Evolutionary conservation across 306 rosid species (phyloP).

Genomic region (cucumber (Cucumis sativus)): DNA sequence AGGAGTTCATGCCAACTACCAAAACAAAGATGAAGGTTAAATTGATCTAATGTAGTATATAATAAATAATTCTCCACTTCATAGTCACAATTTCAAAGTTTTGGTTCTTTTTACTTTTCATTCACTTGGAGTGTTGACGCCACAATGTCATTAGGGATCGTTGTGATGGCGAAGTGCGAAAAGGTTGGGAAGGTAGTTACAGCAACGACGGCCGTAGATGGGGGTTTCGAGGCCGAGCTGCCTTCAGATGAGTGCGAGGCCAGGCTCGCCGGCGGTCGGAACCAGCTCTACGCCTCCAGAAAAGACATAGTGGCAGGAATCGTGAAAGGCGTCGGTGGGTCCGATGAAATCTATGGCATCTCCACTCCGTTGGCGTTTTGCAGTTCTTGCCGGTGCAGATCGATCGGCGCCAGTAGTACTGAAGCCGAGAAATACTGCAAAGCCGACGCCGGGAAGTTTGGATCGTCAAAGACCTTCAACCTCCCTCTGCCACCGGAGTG

Average conservation of each 20-base stretch:
- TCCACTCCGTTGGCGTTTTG: constrained; percentile 48
- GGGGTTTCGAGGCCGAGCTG: constrained; percentile 41
- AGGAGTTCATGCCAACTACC: no score
- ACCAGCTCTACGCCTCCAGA: constrained; percentile 36
- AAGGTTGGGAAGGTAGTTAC: constrained; percentile 23
- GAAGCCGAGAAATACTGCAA: constrained; percentile 15
- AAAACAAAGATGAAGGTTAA: no score
- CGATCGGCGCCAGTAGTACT: not conserved
- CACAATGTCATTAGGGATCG: constrained; percentile 18
- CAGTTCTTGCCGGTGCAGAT: constrained; percentile 51
- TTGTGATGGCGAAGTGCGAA: constrained; percentile 54
- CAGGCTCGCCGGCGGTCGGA: constrained; percentile 55
- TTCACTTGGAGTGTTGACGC: not conserved
- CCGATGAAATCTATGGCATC: constrained; percentile 28
- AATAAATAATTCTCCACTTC: no score
- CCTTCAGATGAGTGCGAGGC: constrained; percentile 37
- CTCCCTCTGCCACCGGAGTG: constrained; percentile 66
- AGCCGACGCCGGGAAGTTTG: constrained; percentile 3
- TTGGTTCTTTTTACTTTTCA: not conserved
- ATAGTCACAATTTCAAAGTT: no score
- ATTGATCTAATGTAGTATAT: no score
- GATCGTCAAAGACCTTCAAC: constrained; percentile 50
- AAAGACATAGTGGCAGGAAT: constrained; percentile 27
- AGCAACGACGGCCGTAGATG: constrained; percentile 42
- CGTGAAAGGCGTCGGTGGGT: not conserved